Evolutionary conservation across 306 rosid species (phyloP), one percentile per base, ranked within the genome.

Genomic region (Quercus bicolor): DNA sequence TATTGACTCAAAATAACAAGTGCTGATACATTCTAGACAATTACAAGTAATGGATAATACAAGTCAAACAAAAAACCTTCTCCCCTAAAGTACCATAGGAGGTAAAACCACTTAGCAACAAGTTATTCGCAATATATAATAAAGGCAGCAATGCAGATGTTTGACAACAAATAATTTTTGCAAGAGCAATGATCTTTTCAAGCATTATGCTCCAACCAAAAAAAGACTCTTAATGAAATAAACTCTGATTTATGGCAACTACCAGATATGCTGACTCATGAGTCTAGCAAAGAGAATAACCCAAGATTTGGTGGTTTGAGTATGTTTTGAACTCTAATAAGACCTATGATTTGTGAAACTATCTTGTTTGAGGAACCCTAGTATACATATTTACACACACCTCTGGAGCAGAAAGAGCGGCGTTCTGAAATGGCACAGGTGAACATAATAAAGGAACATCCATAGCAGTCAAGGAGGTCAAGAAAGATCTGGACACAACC

Each of bases 361-460:
- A 31, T 74, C 60, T 45, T 16, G 2, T 6, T 19, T 60, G 9
- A 21, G 57, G 19, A 20, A 68, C 16, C 52, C 72, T 34, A 18
- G 16, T 24, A 59, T 23, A 31, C 20, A 56, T 34, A 51, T 21
- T 28, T 53, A 16, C 16, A 59, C 78, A 96, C 78, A 96, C 99
- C 84, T 96, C 87, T 34, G 98, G 98, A 71, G 94, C 85, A 80
- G 94, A 91, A 69, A 88, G 40, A 65, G 99, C 87, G 74, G 97
- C 91, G 85, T 88, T 96, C 84, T 80, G 93, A 85, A 96, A 96
- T 9, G 96, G 97, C 69, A 90, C 84, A 28, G 98, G 92, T 29
- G 99, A 93, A 79, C 84, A 90, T 79, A 96, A 82, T 65, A 90
- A 82, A 65, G 99, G 98, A 69, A 90, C 98, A 60, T 96, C 99